Conservation (phyloP, 331 rosid genomes). For the Arachis monticola region DNA sequence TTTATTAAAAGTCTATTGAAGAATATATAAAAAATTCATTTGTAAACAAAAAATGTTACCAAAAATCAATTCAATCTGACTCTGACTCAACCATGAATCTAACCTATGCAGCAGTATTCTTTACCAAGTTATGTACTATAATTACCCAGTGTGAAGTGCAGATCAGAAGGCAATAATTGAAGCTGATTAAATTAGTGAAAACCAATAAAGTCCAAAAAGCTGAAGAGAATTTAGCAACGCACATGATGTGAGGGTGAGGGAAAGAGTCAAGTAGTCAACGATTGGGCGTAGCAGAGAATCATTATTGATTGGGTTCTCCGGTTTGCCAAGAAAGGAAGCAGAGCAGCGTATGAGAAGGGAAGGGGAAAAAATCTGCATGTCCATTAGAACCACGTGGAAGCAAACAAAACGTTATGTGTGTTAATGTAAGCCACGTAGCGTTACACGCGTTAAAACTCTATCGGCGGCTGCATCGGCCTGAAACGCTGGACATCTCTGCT, state of each 20-base stretch:
- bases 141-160: background rate
- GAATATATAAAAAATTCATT: too few species aligned
- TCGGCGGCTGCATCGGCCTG: background rate
- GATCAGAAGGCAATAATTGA: background rate
- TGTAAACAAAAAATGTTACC: too few species aligned
- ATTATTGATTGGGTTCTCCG: background rate
- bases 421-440: slow-evolving; percentile 12
- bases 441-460: slow-evolving; percentile 41
- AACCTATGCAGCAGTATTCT: too few species aligned
- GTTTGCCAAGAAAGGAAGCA: slow-evolving; percentile 16
- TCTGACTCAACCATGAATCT: too few species aligned
- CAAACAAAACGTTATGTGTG: background rate
- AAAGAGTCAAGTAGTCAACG: slow-evolving; percentile 1
- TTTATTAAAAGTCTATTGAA: too few species aligned
- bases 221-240: background rate
- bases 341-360: background rate
- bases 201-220: too few species aligned
- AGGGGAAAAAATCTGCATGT: background rate
- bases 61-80: too few species aligned
- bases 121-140: background rate
- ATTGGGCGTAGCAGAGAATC: slow-evolving; percentile 1
- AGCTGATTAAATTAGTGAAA: background rate
- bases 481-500: background rate
- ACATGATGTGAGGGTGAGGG: background rate
- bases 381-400: slow-evolving; percentile 42